Evolutionary conservation across 768 basidiomycete genomes (phyloP).

Genomic region (Antrodiella citrinella): DNA sequence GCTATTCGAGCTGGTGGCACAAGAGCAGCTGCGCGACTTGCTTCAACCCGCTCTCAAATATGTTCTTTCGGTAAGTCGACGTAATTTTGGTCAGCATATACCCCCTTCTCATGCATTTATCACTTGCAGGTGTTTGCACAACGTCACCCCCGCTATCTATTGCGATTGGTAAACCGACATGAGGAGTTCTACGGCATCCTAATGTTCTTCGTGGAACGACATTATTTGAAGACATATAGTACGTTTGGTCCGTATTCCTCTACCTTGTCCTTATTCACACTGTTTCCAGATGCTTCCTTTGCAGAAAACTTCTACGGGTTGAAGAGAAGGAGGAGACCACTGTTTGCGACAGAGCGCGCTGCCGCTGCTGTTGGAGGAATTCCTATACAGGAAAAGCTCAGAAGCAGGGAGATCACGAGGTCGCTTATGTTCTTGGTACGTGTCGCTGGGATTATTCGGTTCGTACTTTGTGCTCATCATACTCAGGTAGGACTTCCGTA

Average conservation of each 20-base stretch:
- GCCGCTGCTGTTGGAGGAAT: constrained; percentile 59
- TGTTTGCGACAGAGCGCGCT: constrained; percentile 62
- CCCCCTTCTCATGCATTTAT: not conserved
- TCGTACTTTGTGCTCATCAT: no score
- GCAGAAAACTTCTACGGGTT: constrained; percentile 95
- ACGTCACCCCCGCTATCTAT: constrained; percentile 84
- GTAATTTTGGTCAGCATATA: not conserved
- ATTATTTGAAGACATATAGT: constrained; percentile 88
- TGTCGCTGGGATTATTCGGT: not conserved
- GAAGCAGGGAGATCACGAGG: constrained; percentile 58
- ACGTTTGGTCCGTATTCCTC: constrained; percentile 18
- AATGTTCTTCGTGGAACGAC: constrained; percentile 84
- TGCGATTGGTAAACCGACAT: constrained; percentile 87
- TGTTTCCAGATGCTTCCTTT: constrained; percentile 79
- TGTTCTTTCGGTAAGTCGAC: constrained; percentile 67
- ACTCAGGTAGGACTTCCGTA: constrained; percentile 82
- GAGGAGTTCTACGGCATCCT: constrained; percentile 91
- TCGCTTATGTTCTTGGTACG: constrained; percentile 78
- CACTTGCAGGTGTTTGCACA: constrained; percentile 82
- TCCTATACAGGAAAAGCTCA: constrained; percentile 57
- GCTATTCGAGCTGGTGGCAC: constrained; percentile 86
- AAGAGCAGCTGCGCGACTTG: constrained; percentile 87
- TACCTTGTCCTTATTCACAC: not conserved
- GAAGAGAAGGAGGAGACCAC: constrained; percentile 66
- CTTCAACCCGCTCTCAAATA: constrained; percentile 94